Evolutionary conservation across 768 basidiomycete genomes (phyloP).

Genomic region (Rhodotorula sphaerocarpa): DNA sequence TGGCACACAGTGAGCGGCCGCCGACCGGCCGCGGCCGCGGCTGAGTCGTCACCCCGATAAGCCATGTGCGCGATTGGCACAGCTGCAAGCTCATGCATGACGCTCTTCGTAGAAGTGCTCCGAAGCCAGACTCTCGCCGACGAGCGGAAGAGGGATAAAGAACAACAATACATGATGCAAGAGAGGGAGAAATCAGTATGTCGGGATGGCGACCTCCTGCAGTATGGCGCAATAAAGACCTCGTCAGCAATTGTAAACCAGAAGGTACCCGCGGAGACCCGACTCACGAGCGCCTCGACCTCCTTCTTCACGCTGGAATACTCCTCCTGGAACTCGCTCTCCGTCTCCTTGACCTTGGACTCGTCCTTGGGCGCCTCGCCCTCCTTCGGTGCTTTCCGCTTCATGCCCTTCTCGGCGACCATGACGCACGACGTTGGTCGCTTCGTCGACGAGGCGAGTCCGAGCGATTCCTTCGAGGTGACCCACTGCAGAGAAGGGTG

Average conservation of each 20-base stretch:
- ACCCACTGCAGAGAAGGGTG: slow-evolving; percentile 45
- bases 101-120: too few relatives aligned
- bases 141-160: too few relatives aligned
- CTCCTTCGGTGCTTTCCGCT: slow-evolving; percentile 56
- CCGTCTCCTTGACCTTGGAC: slow-evolving; percentile 50
- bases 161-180: not conserved
- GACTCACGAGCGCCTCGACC: slow-evolving; percentile 57
- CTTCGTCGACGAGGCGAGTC: slow-evolving; percentile 90
- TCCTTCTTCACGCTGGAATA: slow-evolving; percentile 81
- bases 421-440: slow-evolving; percentile 97
- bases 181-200: slow-evolving; percentile 7
- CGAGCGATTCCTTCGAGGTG: slow-evolving; percentile 86
- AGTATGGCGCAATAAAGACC: too few relatives aligned
- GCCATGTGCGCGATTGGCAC: too few relatives aligned
- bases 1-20: too few relatives aligned
- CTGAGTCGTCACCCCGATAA: too few relatives aligned
- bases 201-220: slow-evolving; percentile 24
- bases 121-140: too few relatives aligned
- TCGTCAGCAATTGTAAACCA: not conserved
- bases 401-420: slow-evolving; percentile 74
- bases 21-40: too few relatives aligned
- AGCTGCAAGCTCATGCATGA: too few relatives aligned
- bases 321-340: slow-evolving; percentile 71
- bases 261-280: not conserved
- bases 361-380: slow-evolving; percentile 45